These are phyloP conservation scores for Durio zibethinus DNA, from an alignment of 345 rosid species.

Conservation along the genomic window DNA sequence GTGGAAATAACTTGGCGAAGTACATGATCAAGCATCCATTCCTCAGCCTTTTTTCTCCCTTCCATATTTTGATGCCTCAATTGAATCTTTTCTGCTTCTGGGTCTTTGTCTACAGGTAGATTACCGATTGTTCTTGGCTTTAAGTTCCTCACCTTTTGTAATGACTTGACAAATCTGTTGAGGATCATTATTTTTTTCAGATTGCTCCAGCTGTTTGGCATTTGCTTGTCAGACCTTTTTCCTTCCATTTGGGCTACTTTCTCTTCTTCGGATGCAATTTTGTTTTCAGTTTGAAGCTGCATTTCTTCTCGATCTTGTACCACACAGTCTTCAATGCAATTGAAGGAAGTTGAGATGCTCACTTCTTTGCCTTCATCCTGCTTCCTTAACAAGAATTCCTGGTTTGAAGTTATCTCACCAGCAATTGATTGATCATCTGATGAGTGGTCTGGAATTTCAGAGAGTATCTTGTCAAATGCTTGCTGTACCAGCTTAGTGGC, in stretches of 20 bases:
- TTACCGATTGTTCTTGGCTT: constrained; percentile 40
- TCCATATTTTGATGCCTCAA: constrained; percentile 58
- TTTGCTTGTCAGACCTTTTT: constrained; percentile 36
- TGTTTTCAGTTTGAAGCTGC: constrained; percentile 1
- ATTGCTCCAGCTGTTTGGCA: constrained; percentile 72
- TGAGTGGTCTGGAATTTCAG: constrained; percentile 60
- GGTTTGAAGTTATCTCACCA: constrained; percentile 34
- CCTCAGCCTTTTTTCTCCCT: constrained; percentile 70
- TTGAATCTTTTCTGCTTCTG: constrained; percentile 59
- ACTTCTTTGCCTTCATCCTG: constrained; percentile 27
- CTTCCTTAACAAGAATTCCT: constrained; percentile 36
- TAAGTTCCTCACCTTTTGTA: constrained; percentile 59
- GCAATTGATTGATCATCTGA: constrained; percentile 50
- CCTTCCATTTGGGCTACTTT: constrained; percentile 30
- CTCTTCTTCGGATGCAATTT: constrained; percentile 18
- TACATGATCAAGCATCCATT: constrained; percentile 97
- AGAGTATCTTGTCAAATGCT: constrained; percentile 77
- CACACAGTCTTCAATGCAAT: constrained; percentile 10
- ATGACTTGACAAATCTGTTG: constrained; percentile 71
- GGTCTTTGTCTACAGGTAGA: constrained; percentile 46
- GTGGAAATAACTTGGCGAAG: constrained; percentile 67
- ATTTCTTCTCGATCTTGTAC: constrained; percentile 18
- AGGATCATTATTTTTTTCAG: constrained; percentile 69
- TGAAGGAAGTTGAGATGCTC: constrained; percentile 25
- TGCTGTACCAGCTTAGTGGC: constrained; percentile 71